A percentile compares a stretch with the other conserved stretches of the same genome.
Conservation (phyloP, 257 asterid genomes). For the Vinca minor region DNA sequence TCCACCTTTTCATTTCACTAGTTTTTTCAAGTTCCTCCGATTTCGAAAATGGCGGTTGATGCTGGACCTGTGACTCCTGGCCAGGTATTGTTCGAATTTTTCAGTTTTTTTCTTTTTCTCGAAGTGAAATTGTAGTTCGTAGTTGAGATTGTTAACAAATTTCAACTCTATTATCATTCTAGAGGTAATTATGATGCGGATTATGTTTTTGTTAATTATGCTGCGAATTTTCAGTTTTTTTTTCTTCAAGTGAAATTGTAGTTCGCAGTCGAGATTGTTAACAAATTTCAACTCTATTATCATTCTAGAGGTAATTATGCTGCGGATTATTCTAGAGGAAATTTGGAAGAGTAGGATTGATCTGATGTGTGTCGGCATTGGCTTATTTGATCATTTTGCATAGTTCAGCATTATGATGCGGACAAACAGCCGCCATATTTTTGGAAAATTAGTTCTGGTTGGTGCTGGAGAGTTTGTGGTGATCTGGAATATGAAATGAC, state of each 20-base stretch:
- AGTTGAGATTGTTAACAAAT: background rate
- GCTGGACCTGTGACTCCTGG: slow-evolving; percentile 66
- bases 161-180: too few relatives aligned
- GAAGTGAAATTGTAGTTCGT: background rate
- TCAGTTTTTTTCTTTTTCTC: background rate
- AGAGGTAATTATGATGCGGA: background rate
- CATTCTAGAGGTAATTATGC: background rate
- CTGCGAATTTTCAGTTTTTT: too few relatives aligned
- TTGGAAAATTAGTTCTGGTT: background rate
- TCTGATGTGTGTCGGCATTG: slow-evolving; percentile 8
- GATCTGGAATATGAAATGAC: background rate
- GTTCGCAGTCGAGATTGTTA: background rate
- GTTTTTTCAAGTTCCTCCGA: slow-evolving; percentile 1
- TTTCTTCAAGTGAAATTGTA: background rate
- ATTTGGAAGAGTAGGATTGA: background rate
- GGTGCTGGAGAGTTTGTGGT: background rate
- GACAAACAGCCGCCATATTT: background rate
- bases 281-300: too few relatives aligned
- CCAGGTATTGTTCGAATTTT: slow-evolving; percentile 37
- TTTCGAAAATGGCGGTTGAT: slow-evolving; percentile 48
- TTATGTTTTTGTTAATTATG: too few relatives aligned
- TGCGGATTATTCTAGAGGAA: background rate
- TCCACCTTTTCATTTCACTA: slow-evolving; percentile 5
- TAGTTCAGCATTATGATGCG: slow-evolving; percentile 3
- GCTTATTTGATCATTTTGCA: slow-evolving; percentile 6